Evolutionary conservation across 1,284 basidiomycete genomes (phyloP).

Genomic region (Cutaneotrichosporon sp.): DNA sequence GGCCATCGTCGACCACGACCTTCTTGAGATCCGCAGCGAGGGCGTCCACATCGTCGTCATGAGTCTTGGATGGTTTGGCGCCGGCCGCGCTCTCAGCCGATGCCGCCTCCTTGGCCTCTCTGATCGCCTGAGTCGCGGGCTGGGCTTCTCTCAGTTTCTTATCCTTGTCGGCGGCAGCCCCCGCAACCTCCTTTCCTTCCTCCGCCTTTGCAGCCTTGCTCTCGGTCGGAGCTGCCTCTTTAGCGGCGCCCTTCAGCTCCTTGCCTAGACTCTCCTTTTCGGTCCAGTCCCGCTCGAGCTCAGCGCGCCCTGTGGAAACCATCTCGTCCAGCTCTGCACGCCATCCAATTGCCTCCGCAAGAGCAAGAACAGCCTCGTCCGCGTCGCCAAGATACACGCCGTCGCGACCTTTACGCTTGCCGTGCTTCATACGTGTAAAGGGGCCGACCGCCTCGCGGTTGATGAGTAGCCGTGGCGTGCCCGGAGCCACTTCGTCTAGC

Average conservation of each 20-base stretch:
- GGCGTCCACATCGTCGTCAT: conserved; percentile 5
- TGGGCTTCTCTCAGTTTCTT: background rate
- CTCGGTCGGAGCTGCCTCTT: too few relatives aligned
- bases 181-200: conserved; percentile 1
- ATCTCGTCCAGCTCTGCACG: conserved; percentile 37
- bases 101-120: background rate
- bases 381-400: conserved; percentile 46
- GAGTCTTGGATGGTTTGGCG: background rate
- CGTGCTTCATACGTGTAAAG: conserved; percentile 19
- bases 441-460: conserved; percentile 54
- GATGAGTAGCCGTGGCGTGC: conserved; percentile 52
- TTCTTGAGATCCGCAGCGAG: background rate
- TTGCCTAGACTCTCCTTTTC: conserved; percentile 5
- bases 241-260: background rate
- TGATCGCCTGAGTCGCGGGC: background rate
- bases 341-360: conserved; percentile 44
- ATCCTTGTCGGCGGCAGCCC: background rate
- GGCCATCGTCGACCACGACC: conserved; percentile 1
- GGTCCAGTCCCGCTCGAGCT: conserved; percentile 31
- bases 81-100: background rate
- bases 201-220: background rate
- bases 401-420: conserved; percentile 27
- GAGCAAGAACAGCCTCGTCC: conserved; percentile 35
- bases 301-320: conserved; percentile 24
- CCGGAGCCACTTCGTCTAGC: conserved; percentile 46